Evolutionary conservation across 106 monocot genomes (phyloP), one percentile per base, ranked within the genome.

Genomic region (Cymbidium sinense): DNA sequence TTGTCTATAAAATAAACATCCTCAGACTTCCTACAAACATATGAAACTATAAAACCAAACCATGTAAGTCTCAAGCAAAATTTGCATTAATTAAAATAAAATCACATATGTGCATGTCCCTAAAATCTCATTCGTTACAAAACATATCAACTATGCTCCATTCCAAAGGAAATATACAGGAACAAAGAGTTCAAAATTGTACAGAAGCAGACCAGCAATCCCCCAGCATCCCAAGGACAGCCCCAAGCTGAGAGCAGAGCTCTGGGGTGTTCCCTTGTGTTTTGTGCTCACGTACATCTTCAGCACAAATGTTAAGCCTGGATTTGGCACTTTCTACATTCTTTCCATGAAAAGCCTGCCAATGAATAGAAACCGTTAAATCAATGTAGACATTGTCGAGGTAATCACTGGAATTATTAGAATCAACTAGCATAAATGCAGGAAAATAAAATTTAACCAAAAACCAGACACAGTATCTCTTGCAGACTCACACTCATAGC

Each of bases 141-240:
- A 70, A 70, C 5, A 34, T 70, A 70, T 70, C 5, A 21, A 71
- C 71, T 3, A 36, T n/a, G 12, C 7, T 18, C 50, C 23, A 75
- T 29, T 51, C 17, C 28, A 73, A 51, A 37, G 13, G 20, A 21
- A 7, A 50, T 20, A 51, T 11, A 72, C 31, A 85, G n/a, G 15
- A 67, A 7, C 43, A 77, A 37, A 10, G 7, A 76, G 44, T 54
- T 30, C 50, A 79, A 74, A n/a, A 5, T 9, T 34, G 3, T 37
- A 21, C 3, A 67, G 30, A 72, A 35, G 74, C 86, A 50, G 23
- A 99, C 99, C 92, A 95, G 90, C 99, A 99, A 79, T 99, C 99
- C 62, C 99, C 99, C 20, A 95, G 87, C 90, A 99, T 95, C 81
- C 99, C 99, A 82, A 95, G 88, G 51, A 99, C 92, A 73, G 95